Evolutionary conservation across 2,329 filamentous ascomycete species (phyloP).

Genomic region (Nemania diffusa): DNA sequence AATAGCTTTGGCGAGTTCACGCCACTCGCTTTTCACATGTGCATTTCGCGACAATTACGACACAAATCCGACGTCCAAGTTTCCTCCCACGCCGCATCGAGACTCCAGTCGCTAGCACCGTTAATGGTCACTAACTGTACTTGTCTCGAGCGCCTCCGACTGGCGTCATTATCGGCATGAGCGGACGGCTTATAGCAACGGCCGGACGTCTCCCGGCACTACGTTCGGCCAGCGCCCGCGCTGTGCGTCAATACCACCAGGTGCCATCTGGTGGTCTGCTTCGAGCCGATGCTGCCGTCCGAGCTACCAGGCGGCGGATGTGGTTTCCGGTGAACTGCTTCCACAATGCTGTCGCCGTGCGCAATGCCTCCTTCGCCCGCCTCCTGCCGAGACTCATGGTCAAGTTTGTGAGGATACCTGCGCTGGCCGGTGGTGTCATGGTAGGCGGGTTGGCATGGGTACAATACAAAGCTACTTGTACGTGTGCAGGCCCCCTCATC

Average conservation of each 20-base stretch:
- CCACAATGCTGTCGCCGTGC: conserved; percentile 77
- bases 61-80: neutral
- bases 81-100: conserved; percentile 3
- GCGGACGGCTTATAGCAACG: conserved; percentile 51
- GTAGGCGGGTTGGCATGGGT: conserved; percentile 90
- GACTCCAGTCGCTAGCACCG: conserved; percentile 13
- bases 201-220: conserved; percentile 48
- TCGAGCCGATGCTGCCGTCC: conserved; percentile 70
- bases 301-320: conserved; percentile 69
- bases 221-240: conserved; percentile 53
- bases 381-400: conserved; percentile 87
- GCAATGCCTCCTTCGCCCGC: conserved; percentile 72
- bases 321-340: conserved; percentile 87
- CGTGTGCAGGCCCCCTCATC: conserved; percentile 50
- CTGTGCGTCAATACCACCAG: conserved; percentile 72
- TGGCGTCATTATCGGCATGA: conserved; percentile 48
- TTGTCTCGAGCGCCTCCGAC: conserved; percentile 46
- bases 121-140: conserved; percentile 44
- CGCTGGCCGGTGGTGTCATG: conserved; percentile 89
- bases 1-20: conserved; percentile 10
- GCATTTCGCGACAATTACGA: conserved; percentile 20
- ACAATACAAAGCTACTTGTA: conserved; percentile 93
- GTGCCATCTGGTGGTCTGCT: conserved; percentile 76
- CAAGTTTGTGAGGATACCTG: conserved; percentile 88
- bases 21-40: conserved; percentile 25